These are phyloP conservation scores for Forsythia suspensa DNA, from an alignment of 257 asterid species.

Conservation along the genomic window DNA sequence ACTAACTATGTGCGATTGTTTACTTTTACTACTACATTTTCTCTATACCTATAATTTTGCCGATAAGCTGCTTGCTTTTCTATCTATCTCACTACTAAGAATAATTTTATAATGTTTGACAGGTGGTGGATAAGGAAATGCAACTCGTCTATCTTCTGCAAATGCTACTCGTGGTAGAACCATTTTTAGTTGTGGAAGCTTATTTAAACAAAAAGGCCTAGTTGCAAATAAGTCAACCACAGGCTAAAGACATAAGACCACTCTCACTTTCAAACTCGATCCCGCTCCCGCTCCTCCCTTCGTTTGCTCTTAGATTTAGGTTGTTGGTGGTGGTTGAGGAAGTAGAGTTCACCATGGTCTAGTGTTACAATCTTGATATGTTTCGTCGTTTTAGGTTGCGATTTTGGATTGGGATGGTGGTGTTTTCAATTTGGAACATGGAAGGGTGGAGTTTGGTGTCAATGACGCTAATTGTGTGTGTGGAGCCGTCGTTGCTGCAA, in stretches of 20 bases:
- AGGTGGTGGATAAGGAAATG: slow-evolving; percentile 74
- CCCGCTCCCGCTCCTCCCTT: neutral
- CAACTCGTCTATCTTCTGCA: slow-evolving; percentile 43
- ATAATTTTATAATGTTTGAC: slow-evolving; percentile 20
- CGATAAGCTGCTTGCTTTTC: neutral
- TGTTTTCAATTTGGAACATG: no score
- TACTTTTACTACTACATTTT: neutral
- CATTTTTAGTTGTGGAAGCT: slow-evolving; percentile 53
- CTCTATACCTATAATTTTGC: neutral
- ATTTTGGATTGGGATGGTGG: no score
- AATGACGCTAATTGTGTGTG: no score
- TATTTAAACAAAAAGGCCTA: slow-evolving; percentile 57
- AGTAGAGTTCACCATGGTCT: no score
- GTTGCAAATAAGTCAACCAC: slow-evolving; percentile 41
- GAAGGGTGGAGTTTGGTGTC: no score
- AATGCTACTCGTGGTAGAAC: slow-evolving; percentile 52
- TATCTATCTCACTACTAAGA: neutral
- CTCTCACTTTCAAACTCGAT: neutral
- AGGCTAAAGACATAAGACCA: slow-evolving; percentile 56
- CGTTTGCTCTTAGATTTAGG: no score
- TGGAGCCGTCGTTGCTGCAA: no score
- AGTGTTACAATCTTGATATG: no score
- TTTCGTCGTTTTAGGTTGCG: no score
- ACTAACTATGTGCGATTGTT: neutral
- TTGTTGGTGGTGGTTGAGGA: no score